A percentile compares a stretch with the other conserved stretches of the same genome.
Conservation (phyloP, 192 early-diverging fungal genomes). For the Coemansia furcata region DNA sequence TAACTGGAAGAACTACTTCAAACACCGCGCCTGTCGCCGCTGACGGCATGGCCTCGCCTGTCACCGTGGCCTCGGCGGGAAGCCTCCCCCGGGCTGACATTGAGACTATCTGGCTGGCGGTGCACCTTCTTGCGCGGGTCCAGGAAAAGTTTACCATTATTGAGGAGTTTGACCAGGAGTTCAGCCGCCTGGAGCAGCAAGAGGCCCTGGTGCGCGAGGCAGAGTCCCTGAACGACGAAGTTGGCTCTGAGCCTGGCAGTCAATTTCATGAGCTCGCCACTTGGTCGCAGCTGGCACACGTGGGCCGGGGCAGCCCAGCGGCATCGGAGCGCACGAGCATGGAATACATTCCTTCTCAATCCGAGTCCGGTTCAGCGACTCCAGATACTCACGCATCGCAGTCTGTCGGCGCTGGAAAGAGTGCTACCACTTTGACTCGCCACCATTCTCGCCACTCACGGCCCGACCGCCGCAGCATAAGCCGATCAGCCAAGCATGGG, state of each 20-base stretch:
- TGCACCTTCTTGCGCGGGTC: conserved; percentile 45
- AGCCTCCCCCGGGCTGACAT: conserved; percentile 44
- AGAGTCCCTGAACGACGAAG: conserved; percentile 21
- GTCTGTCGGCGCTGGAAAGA: conserved; percentile 18
- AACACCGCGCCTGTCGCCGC: not conserved
- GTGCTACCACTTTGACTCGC: conserved; percentile 22
- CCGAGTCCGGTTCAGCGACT: conserved; percentile 43
- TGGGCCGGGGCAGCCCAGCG: conserved; percentile 26
- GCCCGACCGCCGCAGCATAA: conserved; percentile 49
- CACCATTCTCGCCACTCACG: conserved; percentile 51
- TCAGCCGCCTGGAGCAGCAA: conserved; percentile 46
- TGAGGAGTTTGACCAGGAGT: conserved; percentile 51
- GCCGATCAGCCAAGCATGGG: conserved; percentile 21
- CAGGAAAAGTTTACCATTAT: conserved; percentile 42
- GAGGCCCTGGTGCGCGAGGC: conserved; percentile 45
- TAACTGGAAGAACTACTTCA: conserved; percentile 17
- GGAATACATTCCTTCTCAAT: conserved; percentile 38
- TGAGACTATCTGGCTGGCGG: conserved; percentile 54
- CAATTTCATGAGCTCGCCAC: conserved; percentile 34
- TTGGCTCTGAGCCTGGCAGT: not conserved
- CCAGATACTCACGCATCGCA: conserved; percentile 21
- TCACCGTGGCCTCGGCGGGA: not conserved
- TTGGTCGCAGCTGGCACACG: conserved; percentile 49
- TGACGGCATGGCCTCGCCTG: not conserved
- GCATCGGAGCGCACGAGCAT: conserved; percentile 49